Percentiles rank a stretch among this genome's conserved stretches.
These are phyloP conservation scores for Galerina marginata DNA, from an alignment of 768 basidiomycete genomes.

Conservation along the genomic window DNA sequence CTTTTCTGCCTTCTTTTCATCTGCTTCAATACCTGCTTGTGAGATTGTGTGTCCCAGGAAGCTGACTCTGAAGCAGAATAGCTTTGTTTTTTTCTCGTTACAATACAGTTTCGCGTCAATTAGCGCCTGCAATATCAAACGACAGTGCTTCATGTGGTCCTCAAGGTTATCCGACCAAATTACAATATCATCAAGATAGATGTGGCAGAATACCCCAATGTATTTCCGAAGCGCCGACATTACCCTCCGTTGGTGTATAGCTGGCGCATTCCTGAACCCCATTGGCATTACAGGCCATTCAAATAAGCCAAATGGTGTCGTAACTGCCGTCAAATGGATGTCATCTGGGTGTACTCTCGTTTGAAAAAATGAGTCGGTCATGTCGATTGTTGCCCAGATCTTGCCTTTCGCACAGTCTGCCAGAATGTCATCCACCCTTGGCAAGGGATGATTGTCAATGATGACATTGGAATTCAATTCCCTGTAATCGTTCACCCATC, in stretches of 20 bases:
- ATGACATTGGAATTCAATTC: constrained; percentile 32
- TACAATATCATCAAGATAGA: constrained; percentile 33
- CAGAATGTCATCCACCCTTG: constrained; percentile 26
- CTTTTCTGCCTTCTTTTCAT: constrained; percentile 25
- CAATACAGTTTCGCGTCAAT: constrained; percentile 9
- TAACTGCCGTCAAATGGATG: constrained; percentile 37
- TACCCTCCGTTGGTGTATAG: constrained; percentile 33
- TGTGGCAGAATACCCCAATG: constrained; percentile 30
- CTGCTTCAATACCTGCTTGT: constrained; percentile 33
- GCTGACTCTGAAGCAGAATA: constrained; percentile 26
- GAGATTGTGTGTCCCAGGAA: constrained; percentile 43
- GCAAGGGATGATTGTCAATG: constrained; percentile 27
- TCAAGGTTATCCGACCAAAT: constrained; percentile 25
- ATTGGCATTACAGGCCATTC: constrained; percentile 50
- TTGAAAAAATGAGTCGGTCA: constrained; percentile 31
- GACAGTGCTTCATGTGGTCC: constrained; percentile 12
- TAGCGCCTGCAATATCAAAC: constrained; percentile 11
- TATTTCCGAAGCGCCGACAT: constrained; percentile 24
- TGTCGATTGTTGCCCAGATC: constrained; percentile 20
- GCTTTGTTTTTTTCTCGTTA: constrained; percentile 25
- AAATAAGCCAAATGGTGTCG: constrained; percentile 41
- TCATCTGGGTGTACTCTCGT: constrained; percentile 27
- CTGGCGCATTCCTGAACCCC: constrained; percentile 29
- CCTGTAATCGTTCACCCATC: constrained; percentile 39
- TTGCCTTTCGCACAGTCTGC: constrained; percentile 25